Base-by-base conservation (phyloP, 2,329 filamentous ascomycete species). In the Ceratocystis harringtonii region DNA sequence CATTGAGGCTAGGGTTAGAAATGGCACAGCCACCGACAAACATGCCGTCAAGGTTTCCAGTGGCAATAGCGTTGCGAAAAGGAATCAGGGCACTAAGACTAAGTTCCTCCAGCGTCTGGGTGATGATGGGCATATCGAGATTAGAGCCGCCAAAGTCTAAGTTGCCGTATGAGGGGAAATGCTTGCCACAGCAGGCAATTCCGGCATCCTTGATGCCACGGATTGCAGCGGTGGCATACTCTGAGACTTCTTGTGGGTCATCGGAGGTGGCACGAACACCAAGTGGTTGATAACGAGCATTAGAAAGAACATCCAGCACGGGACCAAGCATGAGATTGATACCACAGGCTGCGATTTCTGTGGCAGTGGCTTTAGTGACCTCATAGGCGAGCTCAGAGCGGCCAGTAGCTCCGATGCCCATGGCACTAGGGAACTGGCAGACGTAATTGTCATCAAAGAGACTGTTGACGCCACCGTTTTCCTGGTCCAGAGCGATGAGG, bases 381-480 rank as follows among this genome's bases (percentile, higher is more conserved):
- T 92, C 87, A 72, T 92, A 95, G 5, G 92, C 90, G 65, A 97
- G 78, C 10, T 94, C 85, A 44, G 86, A 86, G 10, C 87, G 92
- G 28, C 92, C 90, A 3, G 92, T 91, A 25, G 94, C 94, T n/a
- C 92, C 91, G 68, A 96, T 82, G 12, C 92, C 92, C 92, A 99
- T 97, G 68, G 92, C 89, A 72, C 92, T 96, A 7, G 94, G 94
- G 70, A 96, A 99, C 73, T 97, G 94, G 69, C 90, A 91, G 70
- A 97, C 92, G 73, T 92, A 94, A 72, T 94, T 90, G 70, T 96
- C 91, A 74, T 97, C 92, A 72, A 95, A 96, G 1, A 97, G 81
- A 76, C 90, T 96, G 77, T 96, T 97, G 74, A 96, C 92, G 2
- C 92, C 92, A 69, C 94, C 94, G 84, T 99, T 97, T 75, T 99